Evolutionary conservation across 768 basidiomycete species (phyloP), one percentile per base, ranked within the genome.

Genomic region (Boletus rubescentipes): DNA sequence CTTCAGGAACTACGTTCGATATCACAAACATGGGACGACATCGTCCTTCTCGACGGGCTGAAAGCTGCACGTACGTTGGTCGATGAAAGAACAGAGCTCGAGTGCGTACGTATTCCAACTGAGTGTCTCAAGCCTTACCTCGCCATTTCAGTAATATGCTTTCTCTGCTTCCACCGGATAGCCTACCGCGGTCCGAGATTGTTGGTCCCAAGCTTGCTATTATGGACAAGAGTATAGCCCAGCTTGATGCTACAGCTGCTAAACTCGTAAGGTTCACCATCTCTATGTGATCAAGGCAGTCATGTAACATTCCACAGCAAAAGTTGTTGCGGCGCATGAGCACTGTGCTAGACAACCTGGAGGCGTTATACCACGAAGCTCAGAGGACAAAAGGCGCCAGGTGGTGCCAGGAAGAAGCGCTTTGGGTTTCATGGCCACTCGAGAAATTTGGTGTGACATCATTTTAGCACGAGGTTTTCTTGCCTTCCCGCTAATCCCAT

Each of bases 401-500:
- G 55, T 91, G 87, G 85, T 85, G 82, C 2, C 76, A 78, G 12
- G 75, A 81, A 58, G 87, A 91, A 55, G 84, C 88, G 1, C 73
- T 93, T 40, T 93, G 91, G 91, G 72, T 81, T 23, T 91, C 90
- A 11, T 93, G 91, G 91, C 75, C 91, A 0, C 71, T 92, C 26
- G 86, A 88, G 60, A 87, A 81, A 68, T 91, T 93, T 52, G 87
- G 91, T 88, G 54, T 38, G 75, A 65, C 47, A 18, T 32, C 37
- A 40, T 38, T 36, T 31, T 11, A 36, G 18, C 21, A n/a, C 14
- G 2, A 14, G 14, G 12, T 18, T 35, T 41, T 38, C 52, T n/a
- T 40, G 36, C 38, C 21, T 38, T n/a, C n/a, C 3, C 15, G 10
- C 49, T 58, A 21, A 62, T 38, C n/a, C 9, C 20, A 32, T 31